phyloP scores from a whole-genome alignment of 2,329 filamentous ascomycete species.

The Aspergillus pseudonomiae region DNA sequence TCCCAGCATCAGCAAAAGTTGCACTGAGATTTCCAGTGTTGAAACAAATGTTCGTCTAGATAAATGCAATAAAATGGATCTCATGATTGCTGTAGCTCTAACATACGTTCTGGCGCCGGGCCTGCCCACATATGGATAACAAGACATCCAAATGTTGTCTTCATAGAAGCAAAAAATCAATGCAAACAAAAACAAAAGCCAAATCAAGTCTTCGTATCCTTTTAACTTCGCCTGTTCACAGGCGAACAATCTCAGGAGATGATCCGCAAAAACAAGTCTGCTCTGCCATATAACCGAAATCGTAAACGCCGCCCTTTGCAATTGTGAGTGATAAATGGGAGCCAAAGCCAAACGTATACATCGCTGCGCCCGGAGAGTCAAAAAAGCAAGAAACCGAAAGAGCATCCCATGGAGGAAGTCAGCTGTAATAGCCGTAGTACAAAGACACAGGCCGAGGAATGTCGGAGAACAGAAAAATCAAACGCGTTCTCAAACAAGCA shows the following conservation, averaged over 20 bases:
- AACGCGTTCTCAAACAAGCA: not conserved
- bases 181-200: not conserved
- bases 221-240: not conserved
- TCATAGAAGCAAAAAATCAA: not conserved
- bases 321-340: slow-evolving; percentile 17
- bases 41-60: not conserved
- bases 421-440: not conserved
- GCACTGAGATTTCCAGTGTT: not conserved
- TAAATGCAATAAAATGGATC: not conserved
- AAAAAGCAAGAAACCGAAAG: slow-evolving; percentile 13
- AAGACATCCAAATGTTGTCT: slow-evolving; percentile 1
- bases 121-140: slow-evolving; percentile 6
- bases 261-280: slow-evolving; percentile 4
- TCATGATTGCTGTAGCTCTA: slow-evolving; percentile 10
- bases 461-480: slow-evolving; percentile 6
- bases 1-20: not conserved
- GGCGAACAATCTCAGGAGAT: not conserved
- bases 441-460: slow-evolving; percentile 15
- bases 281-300: slow-evolving; percentile 19
- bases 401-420: slow-evolving; percentile 11
- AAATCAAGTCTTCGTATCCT: slow-evolving; percentile 1
- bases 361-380: slow-evolving; percentile 12
- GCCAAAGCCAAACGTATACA: slow-evolving; percentile 14
- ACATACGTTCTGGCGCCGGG: slow-evolving; percentile 11
- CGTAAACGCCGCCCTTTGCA: slow-evolving; percentile 30